Evolutionary conservation across 192 early-diverging fungal genomes (phyloP).

Genomic region (Umbelopsis isabellina): DNA sequence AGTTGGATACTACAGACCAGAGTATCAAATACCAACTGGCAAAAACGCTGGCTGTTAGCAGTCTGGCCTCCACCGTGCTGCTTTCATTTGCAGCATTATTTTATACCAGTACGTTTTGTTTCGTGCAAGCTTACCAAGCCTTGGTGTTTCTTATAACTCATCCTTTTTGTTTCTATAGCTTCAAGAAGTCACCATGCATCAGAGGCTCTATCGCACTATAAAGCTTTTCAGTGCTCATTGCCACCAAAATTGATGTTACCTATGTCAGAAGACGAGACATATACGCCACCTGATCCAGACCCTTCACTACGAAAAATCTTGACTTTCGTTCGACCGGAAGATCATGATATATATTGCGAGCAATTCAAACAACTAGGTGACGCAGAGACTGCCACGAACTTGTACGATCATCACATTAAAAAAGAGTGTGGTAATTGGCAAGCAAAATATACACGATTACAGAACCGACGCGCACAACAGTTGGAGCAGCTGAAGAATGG

Average conservation of each 20-base stretch:
- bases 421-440: constrained; percentile 42
- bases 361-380: constrained; percentile 16
- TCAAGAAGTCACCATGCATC: not conserved
- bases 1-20: constrained; percentile 2
- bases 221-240: constrained; percentile 4
- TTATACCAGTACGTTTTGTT: constrained; percentile 1
- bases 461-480: constrained; percentile 28
- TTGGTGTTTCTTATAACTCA: not conserved
- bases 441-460: constrained; percentile 32
- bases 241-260: constrained; percentile 20
- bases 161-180: not conserved
- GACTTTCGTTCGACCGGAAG: constrained; percentile 4
- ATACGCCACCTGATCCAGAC: constrained; percentile 30
- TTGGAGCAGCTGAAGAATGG: constrained; percentile 30
- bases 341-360: constrained; percentile 25
- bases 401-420: not conserved
- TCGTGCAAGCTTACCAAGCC: not conserved
- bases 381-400: not conserved
- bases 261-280: constrained; percentile 27
- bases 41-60: not conserved
- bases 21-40: not conserved
- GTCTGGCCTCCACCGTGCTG: not conserved
- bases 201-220: not conserved
- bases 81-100: constrained; percentile 8
- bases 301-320: constrained; percentile 23